A percentile compares a stretch with the other conserved stretches of the same genome.
These are phyloP conservation scores for Microdochium bolleyi DNA, from an alignment of 2,329 filamentous ascomycete genomes.

Conservation along the genomic window DNA sequence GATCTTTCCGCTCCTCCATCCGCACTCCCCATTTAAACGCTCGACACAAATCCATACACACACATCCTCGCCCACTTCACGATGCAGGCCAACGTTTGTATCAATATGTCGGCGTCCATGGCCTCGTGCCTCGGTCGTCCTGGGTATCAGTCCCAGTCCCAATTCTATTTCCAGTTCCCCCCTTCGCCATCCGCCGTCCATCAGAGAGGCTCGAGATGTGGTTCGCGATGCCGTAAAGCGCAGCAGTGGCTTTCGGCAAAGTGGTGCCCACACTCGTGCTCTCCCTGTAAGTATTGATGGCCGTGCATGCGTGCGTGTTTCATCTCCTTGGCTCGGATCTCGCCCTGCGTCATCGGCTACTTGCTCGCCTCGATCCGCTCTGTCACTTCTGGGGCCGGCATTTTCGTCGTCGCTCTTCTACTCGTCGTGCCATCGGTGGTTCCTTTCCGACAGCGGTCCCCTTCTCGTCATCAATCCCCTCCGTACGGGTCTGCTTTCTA, in stretches of 20 bases:
- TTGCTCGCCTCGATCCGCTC: no score
- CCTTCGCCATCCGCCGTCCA: background rate
- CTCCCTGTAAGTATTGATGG: background rate
- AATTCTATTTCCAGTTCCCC: background rate
- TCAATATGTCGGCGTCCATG: background rate
- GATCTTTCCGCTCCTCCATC: background rate
- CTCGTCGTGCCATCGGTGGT: no score
- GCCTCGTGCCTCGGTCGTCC: background rate
- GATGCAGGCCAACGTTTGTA: background rate
- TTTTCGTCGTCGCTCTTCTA: no score
- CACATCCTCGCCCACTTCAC: background rate
- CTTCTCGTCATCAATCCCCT: no score
- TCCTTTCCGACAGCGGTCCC: no score
- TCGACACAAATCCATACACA: background rate
- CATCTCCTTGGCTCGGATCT: background rate
- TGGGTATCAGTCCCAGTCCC: background rate
- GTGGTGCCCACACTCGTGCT: background rate
- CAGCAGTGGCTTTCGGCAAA: background rate
- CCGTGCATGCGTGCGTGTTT: background rate
- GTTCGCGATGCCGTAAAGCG: background rate
- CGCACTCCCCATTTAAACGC: background rate
- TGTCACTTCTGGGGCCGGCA: no score
- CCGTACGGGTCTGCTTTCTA: no score
- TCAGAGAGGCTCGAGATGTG: background rate
- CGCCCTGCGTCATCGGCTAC: no score